These are phyloP conservation scores for Verticillium longisporum DNA, from an alignment of 2,329 filamentous ascomycete species.

Conservation along the genomic window DNA sequence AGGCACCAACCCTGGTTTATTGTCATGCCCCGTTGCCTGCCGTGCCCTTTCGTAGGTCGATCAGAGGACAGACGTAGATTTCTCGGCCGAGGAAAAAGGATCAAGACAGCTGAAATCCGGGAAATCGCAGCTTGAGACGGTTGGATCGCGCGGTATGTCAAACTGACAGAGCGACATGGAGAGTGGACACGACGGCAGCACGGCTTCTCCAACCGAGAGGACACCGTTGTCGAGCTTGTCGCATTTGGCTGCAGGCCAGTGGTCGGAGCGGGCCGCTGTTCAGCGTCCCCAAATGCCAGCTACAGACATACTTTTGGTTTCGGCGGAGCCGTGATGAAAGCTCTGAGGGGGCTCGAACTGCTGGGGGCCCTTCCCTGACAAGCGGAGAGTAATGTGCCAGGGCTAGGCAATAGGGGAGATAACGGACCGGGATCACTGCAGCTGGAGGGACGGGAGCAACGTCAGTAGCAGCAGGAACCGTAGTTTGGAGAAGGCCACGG, in stretches of 20 bases:
- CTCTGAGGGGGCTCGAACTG: neutral
- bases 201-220: neutral
- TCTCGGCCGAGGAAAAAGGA: neutral
- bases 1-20: neutral
- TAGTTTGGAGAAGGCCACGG: neutral
- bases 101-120: neutral
- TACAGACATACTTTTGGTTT: neutral
- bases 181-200: neutral
- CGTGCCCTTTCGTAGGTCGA: neutral
- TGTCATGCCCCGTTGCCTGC: neutral
- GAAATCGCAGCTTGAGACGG: neutral
- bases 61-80: neutral
- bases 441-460: conserved; percentile 2
- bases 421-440: conserved; percentile 1
- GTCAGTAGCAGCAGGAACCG: neutral
- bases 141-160: neutral
- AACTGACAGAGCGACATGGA: neutral
- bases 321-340: neutral
- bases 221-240: neutral
- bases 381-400: neutral
- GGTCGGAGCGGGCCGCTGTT: neutral
- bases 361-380: neutral
- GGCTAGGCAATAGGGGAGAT: neutral
- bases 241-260: neutral
- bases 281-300: neutral